Base-by-base conservation (phyloP, 1,139 yeast genomes). In the Nematodospora anomalae region DNA sequence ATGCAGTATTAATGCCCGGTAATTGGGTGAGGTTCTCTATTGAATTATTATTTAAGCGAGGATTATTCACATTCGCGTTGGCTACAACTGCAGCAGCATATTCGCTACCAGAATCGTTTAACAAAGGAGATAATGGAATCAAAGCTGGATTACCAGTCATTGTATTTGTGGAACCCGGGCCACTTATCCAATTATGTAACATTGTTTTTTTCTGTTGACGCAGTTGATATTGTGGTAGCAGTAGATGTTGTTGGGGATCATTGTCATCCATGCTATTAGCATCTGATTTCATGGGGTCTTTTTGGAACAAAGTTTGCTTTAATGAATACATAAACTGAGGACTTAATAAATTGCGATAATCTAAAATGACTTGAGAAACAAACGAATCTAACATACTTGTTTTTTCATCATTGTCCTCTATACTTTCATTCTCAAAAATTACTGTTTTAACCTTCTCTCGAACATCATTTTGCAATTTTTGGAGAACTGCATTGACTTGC, bases 101-200 rank as follows among this genome's bases (percentile, higher is more conserved):
- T 11, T 60, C 65, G 4, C 51, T 49, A 23, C 62, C 67, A 8
- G 55, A 49, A 36, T 63, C 71, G 38, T 66, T 66, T 13, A 66
- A 46, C 21, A 66, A 48, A 5, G 71, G 71, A 8, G 68, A 61
- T 30, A 66, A 52, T 4, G 71, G 70, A 13, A 66, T 65, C 21
- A 60, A 43, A 3, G 39, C 32, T 4, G 36, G 16, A 3, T 23
- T 27, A 4, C 37, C 38, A 10, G 41, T 57, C 57, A 18, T 8
- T 18, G 21, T 18, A 8, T 28, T 28, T 6, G 31, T 30, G 33
- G 40, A 29, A 30, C 41, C 38, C 25, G 52, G 34, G 4, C 46
- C 32, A 18, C 38, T 40, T 6, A 55, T 38, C 61, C 60, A 57
- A 26, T 42, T 49, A 29, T 44, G 49, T 10, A 49, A 33, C 3